Conservation (phyloP, 495 filamentous ascomycete species). For the Aspergillus coremiiformis region DNA sequence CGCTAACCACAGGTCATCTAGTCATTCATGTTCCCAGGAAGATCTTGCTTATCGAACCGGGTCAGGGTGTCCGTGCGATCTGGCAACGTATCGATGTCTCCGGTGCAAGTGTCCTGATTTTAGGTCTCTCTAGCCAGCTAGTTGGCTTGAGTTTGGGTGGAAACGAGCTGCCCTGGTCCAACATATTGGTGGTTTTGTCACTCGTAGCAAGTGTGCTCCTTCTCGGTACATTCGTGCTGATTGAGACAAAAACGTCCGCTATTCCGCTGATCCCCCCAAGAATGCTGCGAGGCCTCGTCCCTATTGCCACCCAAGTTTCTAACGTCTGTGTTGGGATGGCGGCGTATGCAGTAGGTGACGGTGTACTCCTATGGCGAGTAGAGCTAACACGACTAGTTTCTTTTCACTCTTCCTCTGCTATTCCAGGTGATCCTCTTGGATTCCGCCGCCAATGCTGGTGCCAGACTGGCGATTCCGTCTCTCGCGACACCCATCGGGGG, state of each 20-base stretch:
- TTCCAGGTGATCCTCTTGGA: conserved; percentile 58
- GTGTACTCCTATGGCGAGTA: neutral
- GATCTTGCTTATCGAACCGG: conserved; percentile 14
- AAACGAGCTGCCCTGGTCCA: conserved; percentile 55
- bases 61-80: conserved; percentile 25
- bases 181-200: conserved; percentile 45
- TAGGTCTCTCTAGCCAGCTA: conserved; percentile 50
- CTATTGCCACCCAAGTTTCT: conserved; percentile 47
- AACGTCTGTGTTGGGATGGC: conserved; percentile 57
- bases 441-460: conserved; percentile 52
- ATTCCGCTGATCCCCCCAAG: conserved; percentile 55
- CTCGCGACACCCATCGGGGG: conserved; percentile 55
- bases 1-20: conserved; percentile 45
- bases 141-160: conserved; percentile 55
- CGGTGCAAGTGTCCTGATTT: conserved; percentile 48
- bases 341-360: conserved; percentile 51
- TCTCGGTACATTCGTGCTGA: conserved; percentile 41
- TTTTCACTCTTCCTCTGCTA: conserved; percentile 58
- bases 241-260: conserved; percentile 50
- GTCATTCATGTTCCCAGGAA: conserved; percentile 41
- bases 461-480: conserved; percentile 52
- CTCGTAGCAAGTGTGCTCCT: conserved; percentile 45
- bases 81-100: conserved; percentile 52
- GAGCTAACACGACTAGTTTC: conserved; percentile 38
- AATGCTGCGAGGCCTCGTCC: conserved; percentile 46